Evolutionary conservation across 2,329 filamentous ascomycete genomes (phyloP), one percentile per base, ranked within the genome.

Genomic region (Fusarium algeriense): DNA sequence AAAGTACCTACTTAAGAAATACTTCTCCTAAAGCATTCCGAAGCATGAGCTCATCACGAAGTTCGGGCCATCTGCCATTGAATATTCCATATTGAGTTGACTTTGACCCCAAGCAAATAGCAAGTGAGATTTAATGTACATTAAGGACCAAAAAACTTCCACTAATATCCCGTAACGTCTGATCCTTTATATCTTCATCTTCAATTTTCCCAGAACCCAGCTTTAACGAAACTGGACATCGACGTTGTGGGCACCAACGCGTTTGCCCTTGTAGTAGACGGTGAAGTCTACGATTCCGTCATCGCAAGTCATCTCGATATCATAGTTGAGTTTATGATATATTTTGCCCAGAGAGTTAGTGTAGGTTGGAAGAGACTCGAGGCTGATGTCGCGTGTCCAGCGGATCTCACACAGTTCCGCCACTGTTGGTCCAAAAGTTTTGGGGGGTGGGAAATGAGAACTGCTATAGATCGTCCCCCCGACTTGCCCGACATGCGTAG

Each of bases 281-380:
- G 64, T 43, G 15, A 80, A 78, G 37, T 79, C 76, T 4, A 75
- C 41, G 0, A 45, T 73, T 2, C 60, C 67, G 1, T 67, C 76
- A 0, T 75, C 67, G 14, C 69, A 71, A 1, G 67, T 50, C 67
- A 80, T 77, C 19, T 75, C 55, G 2, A 79, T 7, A 0, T 61
- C 50, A 15, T 19, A 77, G 0, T 7, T 1, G 0, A 80, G 64
- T 5, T 13, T 0, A 1, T 38, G 48, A 1, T 70, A 75, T 0
- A 69, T 28, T 1, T 70, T 64, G 0, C 74, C 74, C 2, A 55
- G 12, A 0, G 41, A 4, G 40, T 74, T 79, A 1, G 52, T 74
- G 19, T 30, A 67, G 0, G 38, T 55, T 1, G 71, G 72, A 0
- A 79, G 65, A 0, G 66, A 54, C 1, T 70, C 56, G 0, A 73